These are phyloP conservation scores for Pterulicium gracile DNA, from an alignment of 1,284 basidiomycete species.

Conservation along the genomic window DNA sequence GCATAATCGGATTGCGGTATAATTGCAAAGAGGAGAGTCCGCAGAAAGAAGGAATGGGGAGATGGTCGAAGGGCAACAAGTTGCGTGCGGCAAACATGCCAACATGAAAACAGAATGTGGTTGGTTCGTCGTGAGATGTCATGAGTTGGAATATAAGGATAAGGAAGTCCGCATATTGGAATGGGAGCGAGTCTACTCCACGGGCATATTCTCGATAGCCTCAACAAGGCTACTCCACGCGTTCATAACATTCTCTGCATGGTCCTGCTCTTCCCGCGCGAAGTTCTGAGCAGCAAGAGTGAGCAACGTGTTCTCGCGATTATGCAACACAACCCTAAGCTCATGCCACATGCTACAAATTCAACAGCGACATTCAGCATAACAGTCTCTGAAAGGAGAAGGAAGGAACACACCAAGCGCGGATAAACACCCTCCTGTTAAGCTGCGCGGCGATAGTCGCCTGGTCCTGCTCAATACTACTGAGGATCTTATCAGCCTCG, in stretches of 20 bases:
- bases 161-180: too few species aligned
- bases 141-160: too few species aligned
- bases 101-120: too few species aligned
- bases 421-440: slow-evolving; percentile 71
- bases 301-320: slow-evolving; percentile 76
- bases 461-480: slow-evolving; percentile 67
- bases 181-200: too few species aligned
- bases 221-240: slow-evolving; percentile 71
- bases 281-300: slow-evolving; percentile 64
- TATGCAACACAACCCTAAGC: slow-evolving; percentile 78
- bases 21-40: too few species aligned
- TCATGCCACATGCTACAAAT: slow-evolving; percentile 82
- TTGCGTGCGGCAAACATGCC: too few species aligned
- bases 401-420: slow-evolving; percentile 72
- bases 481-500: slow-evolving; percentile 67
- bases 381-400: slow-evolving; percentile 5
- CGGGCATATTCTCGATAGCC: slow-evolving; percentile 71
- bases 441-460: slow-evolving; percentile 60
- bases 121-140: too few species aligned
- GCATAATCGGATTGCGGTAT: background rate
- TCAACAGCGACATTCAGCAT: slow-evolving; percentile 3
- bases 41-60: too few species aligned
- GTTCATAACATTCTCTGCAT: slow-evolving; percentile 44
- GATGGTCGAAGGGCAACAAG: too few species aligned
- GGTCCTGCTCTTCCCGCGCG: slow-evolving; percentile 60